A percentile compares a stretch with the other conserved stretches of the same genome.
phyloP scores from a whole-genome alignment of 768 basidiomycete genomes.

The Termitomyces sp. region DNA sequence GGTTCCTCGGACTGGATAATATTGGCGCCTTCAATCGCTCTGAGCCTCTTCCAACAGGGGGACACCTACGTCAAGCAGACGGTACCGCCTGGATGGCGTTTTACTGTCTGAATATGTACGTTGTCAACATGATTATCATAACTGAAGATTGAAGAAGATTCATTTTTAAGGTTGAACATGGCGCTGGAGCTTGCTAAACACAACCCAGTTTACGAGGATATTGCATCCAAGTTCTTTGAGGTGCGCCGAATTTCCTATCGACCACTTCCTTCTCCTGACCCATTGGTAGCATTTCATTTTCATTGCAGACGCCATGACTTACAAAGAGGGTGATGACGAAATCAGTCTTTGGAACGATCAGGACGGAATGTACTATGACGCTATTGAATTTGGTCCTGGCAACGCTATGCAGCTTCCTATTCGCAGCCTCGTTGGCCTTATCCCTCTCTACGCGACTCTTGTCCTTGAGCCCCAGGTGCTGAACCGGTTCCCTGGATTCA shows the following conservation, averaged over 20 bases:
- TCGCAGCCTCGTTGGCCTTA: constrained; percentile 94
- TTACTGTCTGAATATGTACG: constrained; percentile 93
- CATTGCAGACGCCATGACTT: constrained; percentile 99
- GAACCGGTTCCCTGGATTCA: constrained; percentile 95
- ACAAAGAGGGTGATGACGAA: constrained; percentile 73
- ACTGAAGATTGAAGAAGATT: neutral
- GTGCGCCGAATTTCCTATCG: constrained; percentile 30
- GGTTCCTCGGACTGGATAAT: constrained; percentile 97
- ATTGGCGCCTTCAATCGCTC: constrained; percentile 98
- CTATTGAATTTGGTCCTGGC: constrained; percentile 82
- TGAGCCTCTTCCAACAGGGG: constrained; percentile 94
- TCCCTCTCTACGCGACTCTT: constrained; percentile 93
- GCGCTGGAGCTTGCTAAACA: constrained; percentile 97
- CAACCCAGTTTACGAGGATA: constrained; percentile 97
- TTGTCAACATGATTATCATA: constrained; percentile 1
- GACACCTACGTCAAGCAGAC: constrained; percentile 92
- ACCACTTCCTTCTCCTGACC: neutral
- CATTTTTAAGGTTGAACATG: constrained; percentile 77
- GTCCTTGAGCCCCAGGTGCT: constrained; percentile 89
- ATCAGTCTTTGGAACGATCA: constrained; percentile 91
- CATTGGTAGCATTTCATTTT: constrained; percentile 85
- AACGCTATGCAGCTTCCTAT: constrained; percentile 90
- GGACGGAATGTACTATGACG: constrained; percentile 99
- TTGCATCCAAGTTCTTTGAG: constrained; percentile 97
- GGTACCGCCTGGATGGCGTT: constrained; percentile 99